These are phyloP conservation scores for Nakazawaea ernobii DNA, from an alignment of 805 yeast species.

Conservation along the genomic window DNA sequence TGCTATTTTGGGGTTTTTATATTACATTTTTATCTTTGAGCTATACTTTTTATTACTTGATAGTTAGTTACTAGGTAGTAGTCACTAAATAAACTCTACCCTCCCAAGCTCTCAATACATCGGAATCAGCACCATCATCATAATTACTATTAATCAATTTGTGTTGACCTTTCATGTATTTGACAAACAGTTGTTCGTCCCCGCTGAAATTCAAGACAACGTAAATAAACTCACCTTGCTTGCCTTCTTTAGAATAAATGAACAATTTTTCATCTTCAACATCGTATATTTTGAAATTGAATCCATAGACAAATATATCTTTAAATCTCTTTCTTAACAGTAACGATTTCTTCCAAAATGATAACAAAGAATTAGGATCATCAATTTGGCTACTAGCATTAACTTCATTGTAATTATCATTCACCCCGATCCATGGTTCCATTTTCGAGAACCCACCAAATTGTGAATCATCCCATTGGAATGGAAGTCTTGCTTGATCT, in stretches of 20 bases:
- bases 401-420: slow-evolving; percentile 42
- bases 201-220: slow-evolving; percentile 38
- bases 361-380: slow-evolving; percentile 39
- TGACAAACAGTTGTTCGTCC: slow-evolving; percentile 11
- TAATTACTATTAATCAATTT: neutral
- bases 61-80: no score
- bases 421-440: slow-evolving; percentile 48
- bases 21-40: neutral
- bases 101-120: slow-evolving; percentile 1
- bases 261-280: slow-evolving; percentile 35
- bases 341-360: slow-evolving; percentile 41
- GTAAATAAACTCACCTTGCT: slow-evolving; percentile 21
- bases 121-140: neutral
- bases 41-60: neutral
- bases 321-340: slow-evolving; percentile 36
- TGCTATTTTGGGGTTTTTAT: neutral
- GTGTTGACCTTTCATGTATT: neutral
- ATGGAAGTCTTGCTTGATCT: slow-evolving; percentile 51
- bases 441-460: slow-evolving; percentile 42
- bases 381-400: slow-evolving; percentile 40
- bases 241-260: slow-evolving; percentile 31
- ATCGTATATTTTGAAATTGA: slow-evolving; percentile 35
- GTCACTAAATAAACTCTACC: slow-evolving; percentile 3
- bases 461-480: slow-evolving; percentile 44
- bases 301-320: slow-evolving; percentile 42